These are phyloP conservation scores for Epichloe coenophiala DNA, from an alignment of 2,329 filamentous ascomycete species.

Conservation along the genomic window DNA sequence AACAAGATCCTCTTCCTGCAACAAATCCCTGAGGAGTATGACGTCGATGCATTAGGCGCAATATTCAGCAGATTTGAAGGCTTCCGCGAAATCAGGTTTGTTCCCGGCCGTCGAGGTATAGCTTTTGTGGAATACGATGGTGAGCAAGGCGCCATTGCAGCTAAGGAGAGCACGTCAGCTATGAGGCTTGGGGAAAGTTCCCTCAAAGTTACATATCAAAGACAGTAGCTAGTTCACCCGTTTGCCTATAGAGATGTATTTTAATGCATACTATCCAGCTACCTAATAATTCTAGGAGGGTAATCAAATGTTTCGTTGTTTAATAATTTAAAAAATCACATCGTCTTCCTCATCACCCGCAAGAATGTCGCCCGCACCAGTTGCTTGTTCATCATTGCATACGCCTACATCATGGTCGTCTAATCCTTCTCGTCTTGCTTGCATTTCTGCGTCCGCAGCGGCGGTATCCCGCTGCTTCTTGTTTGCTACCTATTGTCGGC, in stretches of 20 bases:
- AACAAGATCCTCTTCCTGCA: conserved; percentile 96
- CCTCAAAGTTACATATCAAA: conserved; percentile 93
- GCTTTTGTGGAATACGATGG: conserved; percentile 95
- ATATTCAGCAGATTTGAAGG: conserved; percentile 87
- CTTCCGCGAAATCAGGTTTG: conserved; percentile 82
- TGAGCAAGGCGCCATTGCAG: conserved; percentile 77
- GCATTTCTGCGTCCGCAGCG: conserved; percentile 60
- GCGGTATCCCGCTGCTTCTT: conserved; percentile 73
- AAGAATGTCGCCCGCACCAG: conserved; percentile 47
- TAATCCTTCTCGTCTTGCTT: conserved; percentile 50
- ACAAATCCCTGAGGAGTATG: conserved; percentile 78
- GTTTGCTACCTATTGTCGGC: conserved; percentile 44
- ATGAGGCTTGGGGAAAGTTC: conserved; percentile 65
- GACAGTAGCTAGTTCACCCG: conserved; percentile 44
- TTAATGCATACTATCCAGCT: neutral
- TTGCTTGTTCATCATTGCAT: conserved; percentile 26
- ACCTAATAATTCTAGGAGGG: neutral
- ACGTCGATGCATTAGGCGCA: conserved; percentile 61
- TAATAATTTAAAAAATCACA: conserved; percentile 57
- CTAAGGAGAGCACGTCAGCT: conserved; percentile 84
- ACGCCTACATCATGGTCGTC: conserved; percentile 14
- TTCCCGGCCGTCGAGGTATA: conserved; percentile 75
- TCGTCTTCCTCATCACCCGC: conserved; percentile 69
- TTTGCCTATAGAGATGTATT: neutral
- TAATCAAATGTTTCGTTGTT: neutral